phyloP scores from a whole-genome alignment of 345 rosid species.

The Arabis alpina region DNA sequence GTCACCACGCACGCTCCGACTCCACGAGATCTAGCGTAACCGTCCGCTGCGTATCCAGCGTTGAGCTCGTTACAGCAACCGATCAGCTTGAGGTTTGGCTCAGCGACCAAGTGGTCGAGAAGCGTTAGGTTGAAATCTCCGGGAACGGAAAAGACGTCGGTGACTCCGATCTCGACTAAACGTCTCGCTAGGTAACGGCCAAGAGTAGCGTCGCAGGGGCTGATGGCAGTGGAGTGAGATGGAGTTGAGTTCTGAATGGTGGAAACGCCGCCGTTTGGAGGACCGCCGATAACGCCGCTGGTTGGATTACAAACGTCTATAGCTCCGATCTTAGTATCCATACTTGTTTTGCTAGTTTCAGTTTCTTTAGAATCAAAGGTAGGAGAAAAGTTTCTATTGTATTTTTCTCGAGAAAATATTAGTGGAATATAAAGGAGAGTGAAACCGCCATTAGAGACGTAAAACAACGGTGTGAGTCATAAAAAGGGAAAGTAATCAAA shows the following conservation, averaged over 20 bases:
- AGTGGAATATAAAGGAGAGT: constrained; percentile 14
- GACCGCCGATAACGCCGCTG: constrained; percentile 35
- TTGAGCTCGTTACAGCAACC: constrained; percentile 87
- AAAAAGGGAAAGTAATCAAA: background rate
- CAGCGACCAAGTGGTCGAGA: constrained; percentile 68
- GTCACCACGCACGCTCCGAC: constrained; percentile 77
- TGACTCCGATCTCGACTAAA: constrained; percentile 65
- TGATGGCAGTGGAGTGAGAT: constrained; percentile 14
- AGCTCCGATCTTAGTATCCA: constrained; percentile 46
- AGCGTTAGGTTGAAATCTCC: constrained; percentile 77
- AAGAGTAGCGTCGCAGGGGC: constrained; percentile 52
- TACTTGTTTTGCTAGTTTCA: background rate
- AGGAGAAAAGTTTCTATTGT: background rate
- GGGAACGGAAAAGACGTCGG: constrained; percentile 67
- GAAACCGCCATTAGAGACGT: constrained; percentile 34
- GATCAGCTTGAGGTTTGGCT: constrained; percentile 56
- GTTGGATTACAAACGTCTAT: constrained; percentile 38
- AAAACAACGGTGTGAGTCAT: constrained; percentile 32
- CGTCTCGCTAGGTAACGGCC: constrained; percentile 72
- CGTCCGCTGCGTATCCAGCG: constrained; percentile 74
- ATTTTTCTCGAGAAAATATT: background rate
- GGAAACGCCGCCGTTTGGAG: constrained; percentile 40
- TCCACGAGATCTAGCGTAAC: constrained; percentile 67
- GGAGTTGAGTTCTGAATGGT: constrained; percentile 36
- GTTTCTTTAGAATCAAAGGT: background rate